Conservation (phyloP, 768 basidiomycete species). For the Kwoniella newhampshirensis region DNA sequence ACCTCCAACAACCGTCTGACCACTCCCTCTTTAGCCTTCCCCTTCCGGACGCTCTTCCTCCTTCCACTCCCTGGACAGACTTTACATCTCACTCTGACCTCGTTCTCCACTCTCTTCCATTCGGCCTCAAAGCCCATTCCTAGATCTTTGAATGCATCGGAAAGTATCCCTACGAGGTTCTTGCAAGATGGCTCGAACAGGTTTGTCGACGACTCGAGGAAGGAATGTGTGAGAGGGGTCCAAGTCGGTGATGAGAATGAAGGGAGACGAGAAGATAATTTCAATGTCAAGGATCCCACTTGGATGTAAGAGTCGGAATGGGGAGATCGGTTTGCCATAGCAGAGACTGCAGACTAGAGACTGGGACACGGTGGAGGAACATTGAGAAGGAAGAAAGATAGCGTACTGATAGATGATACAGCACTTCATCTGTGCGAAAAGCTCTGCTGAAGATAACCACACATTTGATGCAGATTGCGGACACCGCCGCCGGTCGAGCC, state of each 20-base stretch:
- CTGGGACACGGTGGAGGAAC: no score
- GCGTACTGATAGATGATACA: no score
- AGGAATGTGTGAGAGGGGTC: conserved; percentile 3
- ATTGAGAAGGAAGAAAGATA: no score
- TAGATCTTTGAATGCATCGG: conserved; percentile 9
- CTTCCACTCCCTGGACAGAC: conserved; percentile 20
- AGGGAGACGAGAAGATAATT: conserved; percentile 1
- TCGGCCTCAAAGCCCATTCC: conserved; percentile 14
- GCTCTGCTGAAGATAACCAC: no score
- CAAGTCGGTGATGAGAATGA: conserved; percentile 4
- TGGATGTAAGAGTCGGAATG: conserved; percentile 3
- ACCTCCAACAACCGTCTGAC: conserved; percentile 10
- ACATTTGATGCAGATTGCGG: no score
- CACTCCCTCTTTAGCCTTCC: conserved; percentile 2
- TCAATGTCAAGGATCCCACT: conserved; percentile 1
- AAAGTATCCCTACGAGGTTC: not conserved
- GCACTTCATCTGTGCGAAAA: no score
- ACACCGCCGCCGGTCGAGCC: no score
- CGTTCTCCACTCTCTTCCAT: conserved; percentile 8
- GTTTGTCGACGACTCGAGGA: conserved; percentile 6
- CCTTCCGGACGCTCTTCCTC: conserved; percentile 21
- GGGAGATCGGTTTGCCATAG: no score
- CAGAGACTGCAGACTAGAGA: no score
- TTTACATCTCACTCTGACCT: conserved; percentile 14
- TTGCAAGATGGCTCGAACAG: not conserved